Conservation (phyloP, 495 filamentous ascomycete genomes). For the Tirmania nivea region DNA sequence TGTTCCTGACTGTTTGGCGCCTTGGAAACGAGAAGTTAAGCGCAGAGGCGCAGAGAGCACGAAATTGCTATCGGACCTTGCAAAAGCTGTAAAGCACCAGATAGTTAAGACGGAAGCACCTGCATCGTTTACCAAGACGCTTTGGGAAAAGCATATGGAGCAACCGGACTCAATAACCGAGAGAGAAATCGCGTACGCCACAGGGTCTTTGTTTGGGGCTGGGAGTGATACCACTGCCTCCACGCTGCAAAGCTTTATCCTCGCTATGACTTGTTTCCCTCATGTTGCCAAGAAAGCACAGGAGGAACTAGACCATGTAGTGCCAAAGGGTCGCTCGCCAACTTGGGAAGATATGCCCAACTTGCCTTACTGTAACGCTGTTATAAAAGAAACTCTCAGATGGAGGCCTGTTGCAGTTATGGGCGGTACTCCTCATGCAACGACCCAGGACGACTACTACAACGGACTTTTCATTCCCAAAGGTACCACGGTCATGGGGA, state of each 20-base stretch:
- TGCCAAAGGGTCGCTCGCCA: conserved; percentile 31
- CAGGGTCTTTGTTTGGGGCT: conserved; percentile 40
- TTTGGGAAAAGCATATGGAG: conserved; percentile 27
- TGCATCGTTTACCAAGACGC: conserved; percentile 29
- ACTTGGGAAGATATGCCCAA: conserved; percentile 28
- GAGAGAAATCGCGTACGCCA: conserved; percentile 35
- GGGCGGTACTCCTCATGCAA: conserved; percentile 40
- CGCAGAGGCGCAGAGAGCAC: conserved; percentile 30
- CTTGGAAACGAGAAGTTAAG: conserved; percentile 36
- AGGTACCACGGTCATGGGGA: conserved; percentile 36
- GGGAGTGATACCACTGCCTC: conserved; percentile 43
- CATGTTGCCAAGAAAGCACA: conserved; percentile 30
- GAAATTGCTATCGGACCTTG: conserved; percentile 31
- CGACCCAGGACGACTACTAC: conserved; percentile 37
- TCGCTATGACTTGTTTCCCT: conserved; percentile 34
- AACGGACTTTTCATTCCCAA: conserved; percentile 31
- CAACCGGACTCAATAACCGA: conserved; percentile 28
- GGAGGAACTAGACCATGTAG: conserved; percentile 32
- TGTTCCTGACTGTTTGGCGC: conserved; percentile 33
- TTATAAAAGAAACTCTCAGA: conserved; percentile 37
- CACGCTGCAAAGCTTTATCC: conserved; percentile 37
- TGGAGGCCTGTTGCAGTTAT: conserved; percentile 39
- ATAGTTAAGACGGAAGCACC: conserved; percentile 23
- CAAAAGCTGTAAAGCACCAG: conserved; percentile 24
- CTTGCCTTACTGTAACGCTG: conserved; percentile 29